Conservation (phyloP, 345 rosid genomes). For the Mangifera indica region DNA sequence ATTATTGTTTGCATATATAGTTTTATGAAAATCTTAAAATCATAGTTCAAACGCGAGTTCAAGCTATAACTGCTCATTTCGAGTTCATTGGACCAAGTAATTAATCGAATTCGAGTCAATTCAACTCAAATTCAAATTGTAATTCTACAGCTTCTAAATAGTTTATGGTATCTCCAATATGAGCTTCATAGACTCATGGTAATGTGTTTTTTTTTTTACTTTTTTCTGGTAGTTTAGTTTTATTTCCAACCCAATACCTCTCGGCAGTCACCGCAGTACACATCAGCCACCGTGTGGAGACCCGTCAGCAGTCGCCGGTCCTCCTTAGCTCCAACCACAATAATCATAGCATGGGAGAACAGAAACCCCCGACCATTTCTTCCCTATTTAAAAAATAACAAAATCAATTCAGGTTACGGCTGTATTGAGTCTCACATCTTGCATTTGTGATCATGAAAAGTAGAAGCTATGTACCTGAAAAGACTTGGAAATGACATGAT, state of each 20-base stretch:
- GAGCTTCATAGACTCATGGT: too few species aligned
- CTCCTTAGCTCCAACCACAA: conserved; percentile 36
- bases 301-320: conserved; percentile 41
- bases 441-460: not conserved
- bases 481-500: conserved; percentile 56
- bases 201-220: conserved; percentile 46
- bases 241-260: conserved; percentile 45
- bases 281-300: conserved; percentile 44
- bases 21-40: too few species aligned
- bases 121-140: too few species aligned
- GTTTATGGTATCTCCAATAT: conserved; percentile 39
- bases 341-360: conserved; percentile 42
- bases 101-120: too few species aligned
- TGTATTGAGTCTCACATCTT: too few species aligned
- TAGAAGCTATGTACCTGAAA: conserved; percentile 41
- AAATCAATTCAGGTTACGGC: too few species aligned
- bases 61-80: too few species aligned
- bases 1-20: too few species aligned
- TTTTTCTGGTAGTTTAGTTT: conserved; percentile 41
- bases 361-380: conserved; percentile 42
- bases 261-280: conserved; percentile 35
- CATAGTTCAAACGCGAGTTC: too few species aligned
- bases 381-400: conserved; percentile 33
- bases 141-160: too few species aligned
- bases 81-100: too few species aligned